Evolutionary conservation across 805 yeast species (phyloP).

Genomic region (Candida namnaoensis): DNA sequence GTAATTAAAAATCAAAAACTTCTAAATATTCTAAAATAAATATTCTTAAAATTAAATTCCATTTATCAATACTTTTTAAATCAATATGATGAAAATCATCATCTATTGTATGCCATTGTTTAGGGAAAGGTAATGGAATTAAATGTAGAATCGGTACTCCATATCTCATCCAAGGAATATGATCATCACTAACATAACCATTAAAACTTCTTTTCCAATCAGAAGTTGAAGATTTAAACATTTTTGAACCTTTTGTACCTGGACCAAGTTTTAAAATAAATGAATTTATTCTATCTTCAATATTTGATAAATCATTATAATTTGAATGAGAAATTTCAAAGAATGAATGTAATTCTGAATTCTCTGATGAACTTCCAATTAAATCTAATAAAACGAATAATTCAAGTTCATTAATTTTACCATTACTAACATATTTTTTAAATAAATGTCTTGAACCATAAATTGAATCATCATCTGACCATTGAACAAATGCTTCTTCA

Average conservation of each 20-base stretch:
- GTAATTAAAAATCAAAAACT: not conserved
- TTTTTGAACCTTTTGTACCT: too few relatives aligned
- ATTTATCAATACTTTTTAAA: slow-evolving; percentile 29
- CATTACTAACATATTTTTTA: slow-evolving; percentile 21
- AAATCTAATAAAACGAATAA: slow-evolving; percentile 41
- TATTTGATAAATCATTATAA: slow-evolving; percentile 25
- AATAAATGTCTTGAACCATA: slow-evolving; percentile 50
- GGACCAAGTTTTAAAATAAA: not conserved
- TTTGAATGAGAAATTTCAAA: slow-evolving; percentile 28
- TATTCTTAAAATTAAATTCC: slow-evolving; percentile 33
- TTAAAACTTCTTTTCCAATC: slow-evolving; percentile 3
- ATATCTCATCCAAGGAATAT: slow-evolving; percentile 36
- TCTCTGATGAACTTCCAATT: slow-evolving; percentile 27
- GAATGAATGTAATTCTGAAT: slow-evolving; percentile 27
- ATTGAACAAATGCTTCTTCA: slow-evolving; percentile 48
- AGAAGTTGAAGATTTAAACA: not conserved
- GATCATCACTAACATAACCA: slow-evolving; percentile 38
- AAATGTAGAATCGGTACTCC: slow-evolving; percentile 43
- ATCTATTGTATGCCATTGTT: slow-evolving; percentile 39
- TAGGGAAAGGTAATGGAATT: slow-evolving; percentile 45
- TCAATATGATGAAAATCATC: slow-evolving; percentile 38
- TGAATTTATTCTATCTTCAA: slow-evolving; percentile 22
- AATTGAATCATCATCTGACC: slow-evolving; percentile 43
- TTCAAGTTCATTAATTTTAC: slow-evolving; percentile 25
- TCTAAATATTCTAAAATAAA: slow-evolving; percentile 26